Conservation (phyloP, 768 basidiomycete genomes). For the Tricholoma matsutake region DNA sequence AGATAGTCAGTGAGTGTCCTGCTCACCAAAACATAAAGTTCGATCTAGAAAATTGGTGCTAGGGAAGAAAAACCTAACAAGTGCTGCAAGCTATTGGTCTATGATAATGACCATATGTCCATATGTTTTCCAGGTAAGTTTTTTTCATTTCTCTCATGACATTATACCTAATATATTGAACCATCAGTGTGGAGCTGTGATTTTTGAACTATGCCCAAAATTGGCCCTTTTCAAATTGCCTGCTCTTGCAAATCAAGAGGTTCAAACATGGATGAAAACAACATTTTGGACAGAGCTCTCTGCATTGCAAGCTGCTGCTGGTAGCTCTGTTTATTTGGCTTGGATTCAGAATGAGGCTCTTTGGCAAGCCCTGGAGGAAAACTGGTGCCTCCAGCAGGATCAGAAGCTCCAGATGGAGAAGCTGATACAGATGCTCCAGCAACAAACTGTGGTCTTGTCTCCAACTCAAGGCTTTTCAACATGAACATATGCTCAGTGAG, state of each 20-base stretch:
- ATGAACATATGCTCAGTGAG: neutral
- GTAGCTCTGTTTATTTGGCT: neutral
- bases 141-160: neutral
- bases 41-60: no score
- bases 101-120: slow-evolving; percentile 21
- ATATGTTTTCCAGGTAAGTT: slow-evolving; percentile 17
- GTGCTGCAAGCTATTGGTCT: slow-evolving; percentile 18
- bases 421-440: neutral
- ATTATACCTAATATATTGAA: neutral
- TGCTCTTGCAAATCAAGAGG: no score
- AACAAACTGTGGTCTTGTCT: neutral
- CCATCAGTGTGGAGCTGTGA: slow-evolving; percentile 8
- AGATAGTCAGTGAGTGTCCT: slow-evolving; percentile 9
- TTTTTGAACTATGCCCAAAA: slow-evolving; percentile 6
- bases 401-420: neutral
- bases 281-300: neutral
- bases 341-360: neutral
- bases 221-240: no score
- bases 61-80: no score
- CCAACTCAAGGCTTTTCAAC: neutral
- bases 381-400: no score
- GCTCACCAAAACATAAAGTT: no score
- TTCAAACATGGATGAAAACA: no score
- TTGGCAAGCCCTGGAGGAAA: neutral
- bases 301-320: neutral